Percentiles rank a stretch among this genome's conserved stretches.
These are phyloP conservation scores for Magnusiomyces ingens DNA, from an alignment of 1,139 yeast genomes.

Conservation along the genomic window DNA sequence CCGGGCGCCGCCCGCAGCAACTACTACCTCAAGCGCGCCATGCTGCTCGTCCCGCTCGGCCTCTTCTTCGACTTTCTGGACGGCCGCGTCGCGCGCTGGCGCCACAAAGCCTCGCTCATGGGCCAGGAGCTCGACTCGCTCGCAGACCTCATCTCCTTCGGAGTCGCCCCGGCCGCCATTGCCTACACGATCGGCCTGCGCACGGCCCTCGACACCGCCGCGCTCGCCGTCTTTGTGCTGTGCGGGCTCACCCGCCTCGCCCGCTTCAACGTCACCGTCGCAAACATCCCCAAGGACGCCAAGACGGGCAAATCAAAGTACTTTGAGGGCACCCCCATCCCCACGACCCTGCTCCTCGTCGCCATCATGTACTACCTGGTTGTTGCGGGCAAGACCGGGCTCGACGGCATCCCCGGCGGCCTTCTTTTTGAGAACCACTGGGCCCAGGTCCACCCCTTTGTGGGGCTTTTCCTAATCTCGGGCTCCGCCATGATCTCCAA, in stretches of 20 bases:
- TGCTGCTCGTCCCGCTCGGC: conserved; percentile 79
- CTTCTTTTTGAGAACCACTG: conserved; percentile 41
- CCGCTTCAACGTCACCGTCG: conserved; percentile 88
- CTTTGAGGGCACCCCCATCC: conserved; percentile 92
- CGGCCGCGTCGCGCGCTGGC: conserved; percentile 91
- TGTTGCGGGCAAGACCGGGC: conserved; percentile 42
- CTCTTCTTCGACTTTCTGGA: conserved; percentile 93
- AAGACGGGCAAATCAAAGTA: conserved; percentile 63
- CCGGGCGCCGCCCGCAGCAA: conserved; percentile 10
- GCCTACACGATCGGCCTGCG: conserved; percentile 90
- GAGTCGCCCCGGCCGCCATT: conserved; percentile 88
- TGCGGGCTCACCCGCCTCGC: conserved; percentile 94
- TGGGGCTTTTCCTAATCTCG: conserved; percentile 58
- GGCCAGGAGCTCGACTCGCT: conserved; percentile 96
- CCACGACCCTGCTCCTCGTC: conserved; percentile 75
- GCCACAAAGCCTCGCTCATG: conserved; percentile 87
- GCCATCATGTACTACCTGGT: conserved; percentile 57
- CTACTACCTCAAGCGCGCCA: conserved; percentile 77
- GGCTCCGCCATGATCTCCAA: conserved; percentile 93
- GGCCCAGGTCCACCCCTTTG: conserved; percentile 69
- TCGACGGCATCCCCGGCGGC: conserved; percentile 55
- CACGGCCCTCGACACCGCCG: conserved; percentile 68
- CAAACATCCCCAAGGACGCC: conserved; percentile 83
- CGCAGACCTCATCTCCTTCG: conserved; percentile 89
- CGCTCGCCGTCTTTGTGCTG: conserved; percentile 77